These are phyloP conservation scores for Aspergillus fischeri DNA, from an alignment of 2,329 filamentous ascomycete species.

Conservation along the genomic window DNA sequence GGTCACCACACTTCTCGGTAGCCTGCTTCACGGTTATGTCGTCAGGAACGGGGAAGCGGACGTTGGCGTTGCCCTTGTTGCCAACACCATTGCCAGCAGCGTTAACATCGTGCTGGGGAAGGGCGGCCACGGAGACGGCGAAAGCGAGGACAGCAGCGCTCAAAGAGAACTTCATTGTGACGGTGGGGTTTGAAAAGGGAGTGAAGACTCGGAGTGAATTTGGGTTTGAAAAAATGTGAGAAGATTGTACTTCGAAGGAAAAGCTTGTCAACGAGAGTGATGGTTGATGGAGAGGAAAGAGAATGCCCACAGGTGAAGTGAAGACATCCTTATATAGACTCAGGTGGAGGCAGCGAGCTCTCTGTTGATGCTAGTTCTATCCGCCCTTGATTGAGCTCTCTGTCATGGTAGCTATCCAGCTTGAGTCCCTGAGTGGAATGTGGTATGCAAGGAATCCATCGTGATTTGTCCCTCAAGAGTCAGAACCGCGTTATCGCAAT, in stretches of 20 bases:
- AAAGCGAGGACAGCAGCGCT: slow-evolving; percentile 31
- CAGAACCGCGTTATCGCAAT: neutral
- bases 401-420: slow-evolving; percentile 4
- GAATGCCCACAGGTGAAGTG: slow-evolving; percentile 10
- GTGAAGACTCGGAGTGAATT: slow-evolving; percentile 12
- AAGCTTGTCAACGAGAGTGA: slow-evolving; percentile 28
- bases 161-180: slow-evolving; percentile 38
- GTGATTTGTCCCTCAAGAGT: neutral
- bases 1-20: slow-evolving; percentile 36
- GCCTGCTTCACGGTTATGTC: slow-evolving; percentile 35
- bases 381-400: slow-evolving; percentile 8
- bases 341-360: slow-evolving; percentile 19
- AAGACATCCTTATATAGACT: slow-evolving; percentile 31
- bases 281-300: slow-evolving; percentile 25
- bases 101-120: slow-evolving; percentile 19
- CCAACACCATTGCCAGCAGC: slow-evolving; percentile 23
- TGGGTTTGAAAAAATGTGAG: slow-evolving; percentile 1
- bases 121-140: slow-evolving; percentile 30
- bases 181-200: slow-evolving; percentile 26
- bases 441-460: slow-evolving; percentile 19
- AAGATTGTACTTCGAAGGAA: slow-evolving; percentile 26
- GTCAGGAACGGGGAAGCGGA: slow-evolving; percentile 31
- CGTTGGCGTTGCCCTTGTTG: slow-evolving; percentile 32
- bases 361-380: slow-evolving; percentile 5
- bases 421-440: slow-evolving; percentile 26